phyloP scores from a whole-genome alignment of 331 rosid species.

The Rosa hybrid region DNA sequence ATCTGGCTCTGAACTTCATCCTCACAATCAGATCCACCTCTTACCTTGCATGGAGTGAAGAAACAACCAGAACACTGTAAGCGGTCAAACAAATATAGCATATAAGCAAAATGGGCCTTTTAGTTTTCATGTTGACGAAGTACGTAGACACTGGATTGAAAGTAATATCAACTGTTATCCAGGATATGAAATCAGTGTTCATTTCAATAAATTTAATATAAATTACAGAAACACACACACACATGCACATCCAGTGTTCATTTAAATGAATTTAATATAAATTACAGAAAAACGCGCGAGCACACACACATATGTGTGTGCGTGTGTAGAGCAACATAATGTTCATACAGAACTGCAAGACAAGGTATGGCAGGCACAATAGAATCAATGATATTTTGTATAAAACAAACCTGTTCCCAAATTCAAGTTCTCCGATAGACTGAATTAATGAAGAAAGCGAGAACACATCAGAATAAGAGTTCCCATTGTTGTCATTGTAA shows the following conservation, averaged over 20 bases:
- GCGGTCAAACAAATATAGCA: neutral
- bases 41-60: slow-evolving; percentile 59
- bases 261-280: too few relatives aligned
- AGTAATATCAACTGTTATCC: neutral
- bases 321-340: neutral
- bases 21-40: slow-evolving; percentile 48
- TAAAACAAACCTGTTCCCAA: slow-evolving; percentile 79
- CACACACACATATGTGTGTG: neutral
- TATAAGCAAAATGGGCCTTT: neutral
- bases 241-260: neutral
- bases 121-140: neutral
- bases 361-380: neutral
- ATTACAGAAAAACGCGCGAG: neutral
- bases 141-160: neutral
- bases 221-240: neutral
- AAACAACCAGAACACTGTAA: slow-evolving; percentile 14
- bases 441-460: slow-evolving; percentile 95
- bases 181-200: neutral
- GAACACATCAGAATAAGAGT: slow-evolving; percentile 89
- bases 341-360: neutral
- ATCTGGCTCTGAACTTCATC: slow-evolving; percentile 58
- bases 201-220: neutral
- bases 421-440: slow-evolving; percentile 91
- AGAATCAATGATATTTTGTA: slow-evolving; percentile 23
- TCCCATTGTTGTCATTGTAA: slow-evolving; percentile 95